Conservation (phyloP, 2,329 filamentous ascomycete genomes). For the Pyrenophora teres region DNA sequence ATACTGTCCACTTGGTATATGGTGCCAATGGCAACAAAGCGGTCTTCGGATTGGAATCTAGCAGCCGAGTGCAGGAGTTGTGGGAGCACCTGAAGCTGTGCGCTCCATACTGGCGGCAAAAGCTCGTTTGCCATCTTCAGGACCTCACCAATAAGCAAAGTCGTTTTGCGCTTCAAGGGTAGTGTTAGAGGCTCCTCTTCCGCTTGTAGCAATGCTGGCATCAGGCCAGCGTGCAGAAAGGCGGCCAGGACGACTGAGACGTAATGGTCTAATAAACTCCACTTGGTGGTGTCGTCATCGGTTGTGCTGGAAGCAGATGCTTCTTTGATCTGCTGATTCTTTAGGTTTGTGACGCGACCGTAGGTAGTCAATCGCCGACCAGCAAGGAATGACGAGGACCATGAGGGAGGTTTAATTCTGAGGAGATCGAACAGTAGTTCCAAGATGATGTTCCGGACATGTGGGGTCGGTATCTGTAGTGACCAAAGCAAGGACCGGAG, state of each 20-base stretch:
- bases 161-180: slow-evolving; percentile 82
- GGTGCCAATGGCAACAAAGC: slow-evolving; percentile 82
- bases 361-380: slow-evolving; percentile 93
- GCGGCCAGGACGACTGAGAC: slow-evolving; percentile 85
- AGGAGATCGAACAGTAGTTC: slow-evolving; percentile 84
- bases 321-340: slow-evolving; percentile 61
- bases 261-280: slow-evolving; percentile 90
- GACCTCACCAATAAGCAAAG: slow-evolving; percentile 86
- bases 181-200: slow-evolving; percentile 71
- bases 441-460: slow-evolving; percentile 75
- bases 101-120: slow-evolving; percentile 80
- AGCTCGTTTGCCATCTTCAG: slow-evolving; percentile 86
- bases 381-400: slow-evolving; percentile 94
- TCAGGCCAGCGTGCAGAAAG: slow-evolving; percentile 78
- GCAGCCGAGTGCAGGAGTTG: slow-evolving; percentile 80
- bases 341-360: slow-evolving; percentile 86
- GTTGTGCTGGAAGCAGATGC: slow-evolving; percentile 67
- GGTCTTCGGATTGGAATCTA: slow-evolving; percentile 70
- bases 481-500: slow-evolving; percentile 78
- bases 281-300: slow-evolving; percentile 65
- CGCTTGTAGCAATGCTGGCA: slow-evolving; percentile 59
- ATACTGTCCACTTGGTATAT: slow-evolving; percentile 99
- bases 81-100: slow-evolving; percentile 83
- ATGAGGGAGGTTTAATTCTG: slow-evolving; percentile 89
- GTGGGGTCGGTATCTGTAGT: slow-evolving; percentile 61